Conservation (phyloP, 495 filamentous ascomycete species). For the Neurospora sp. region DNA sequence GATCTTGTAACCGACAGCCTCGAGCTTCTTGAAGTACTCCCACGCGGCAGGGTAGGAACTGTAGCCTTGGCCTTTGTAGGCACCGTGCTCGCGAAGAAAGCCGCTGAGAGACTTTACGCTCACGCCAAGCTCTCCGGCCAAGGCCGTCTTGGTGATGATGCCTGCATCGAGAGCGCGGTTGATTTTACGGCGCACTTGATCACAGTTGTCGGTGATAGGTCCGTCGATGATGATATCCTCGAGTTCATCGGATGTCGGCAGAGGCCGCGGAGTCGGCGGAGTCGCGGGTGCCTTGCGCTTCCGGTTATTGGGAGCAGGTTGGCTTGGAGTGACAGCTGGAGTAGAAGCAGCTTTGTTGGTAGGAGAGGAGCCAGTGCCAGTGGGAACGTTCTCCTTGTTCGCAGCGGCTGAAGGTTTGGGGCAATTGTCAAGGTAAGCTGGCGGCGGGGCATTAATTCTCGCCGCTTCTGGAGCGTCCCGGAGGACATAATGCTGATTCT, state of each 20-base stretch:
- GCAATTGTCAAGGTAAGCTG: neutral
- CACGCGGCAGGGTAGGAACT: constrained; percentile 19
- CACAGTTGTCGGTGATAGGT: constrained; percentile 20
- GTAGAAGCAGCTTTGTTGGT: neutral
- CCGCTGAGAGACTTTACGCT: constrained; percentile 19
- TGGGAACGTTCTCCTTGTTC: neutral
- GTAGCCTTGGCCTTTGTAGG: constrained; percentile 17
- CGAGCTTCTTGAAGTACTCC: constrained; percentile 27
- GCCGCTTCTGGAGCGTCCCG: neutral
- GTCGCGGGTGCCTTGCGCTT: constrained; percentile 25
- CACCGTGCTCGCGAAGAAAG: constrained; percentile 29
- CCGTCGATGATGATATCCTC: constrained; percentile 12
- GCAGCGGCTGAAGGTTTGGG: neutral
- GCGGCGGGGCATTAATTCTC: neutral
- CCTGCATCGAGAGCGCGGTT: constrained; percentile 30
- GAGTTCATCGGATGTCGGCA: constrained; percentile 5
- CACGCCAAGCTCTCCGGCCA: constrained; percentile 29
- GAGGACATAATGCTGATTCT: neutral
- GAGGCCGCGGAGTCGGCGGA: constrained; percentile 11
- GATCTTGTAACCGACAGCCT: constrained; percentile 18
- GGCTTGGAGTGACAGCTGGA: neutral
- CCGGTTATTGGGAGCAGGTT: constrained; percentile 8
- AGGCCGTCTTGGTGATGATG: constrained; percentile 38
- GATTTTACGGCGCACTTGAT: constrained; percentile 34
- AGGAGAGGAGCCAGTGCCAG: neutral